A percentile compares a stretch with the other conserved stretches of the same genome.
phyloP scores from a whole-genome alignment of 139 green algal genomes.

The Limnomonas spitsbergensis region DNA sequence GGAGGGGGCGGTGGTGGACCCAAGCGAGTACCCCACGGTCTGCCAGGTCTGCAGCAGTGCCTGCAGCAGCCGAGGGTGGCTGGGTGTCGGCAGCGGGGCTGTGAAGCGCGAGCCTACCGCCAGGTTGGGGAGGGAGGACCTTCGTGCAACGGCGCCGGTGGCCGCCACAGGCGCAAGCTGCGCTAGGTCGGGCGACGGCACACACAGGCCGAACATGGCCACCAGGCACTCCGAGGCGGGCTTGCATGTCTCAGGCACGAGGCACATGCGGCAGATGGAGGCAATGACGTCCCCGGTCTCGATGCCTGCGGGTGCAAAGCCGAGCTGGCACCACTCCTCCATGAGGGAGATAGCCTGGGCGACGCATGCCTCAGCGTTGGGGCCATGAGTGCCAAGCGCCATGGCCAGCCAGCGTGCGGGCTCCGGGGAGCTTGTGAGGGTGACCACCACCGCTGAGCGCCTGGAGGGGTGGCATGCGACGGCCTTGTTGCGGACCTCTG shows the following conservation, averaged over 20 bases:
- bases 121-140: too few relatives aligned
- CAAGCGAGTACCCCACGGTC: background rate
- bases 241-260: background rate
- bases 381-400: background rate
- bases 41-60: background rate
- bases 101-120: background rate
- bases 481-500: background rate
- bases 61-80: background rate
- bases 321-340: background rate
- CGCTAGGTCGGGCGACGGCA: too few relatives aligned
- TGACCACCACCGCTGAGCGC: background rate
- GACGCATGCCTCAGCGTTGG: background rate
- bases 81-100: background rate
- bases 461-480: background rate
- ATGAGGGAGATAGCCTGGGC: background rate
- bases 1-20: background rate
- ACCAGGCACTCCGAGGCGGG: background rate
- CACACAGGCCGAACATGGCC: background rate
- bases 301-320: background rate
- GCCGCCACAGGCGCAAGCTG: too few relatives aligned
- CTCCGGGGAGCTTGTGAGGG: background rate
- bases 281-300: background rate
- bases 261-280: background rate
- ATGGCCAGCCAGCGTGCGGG: background rate
- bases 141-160: too few relatives aligned